Percentiles rank a stretch among this genome's conserved stretches.
Evolutionary conservation across 75 land plant genomes (phyloP).

Genomic region (Cryptomeria japonica): DNA sequence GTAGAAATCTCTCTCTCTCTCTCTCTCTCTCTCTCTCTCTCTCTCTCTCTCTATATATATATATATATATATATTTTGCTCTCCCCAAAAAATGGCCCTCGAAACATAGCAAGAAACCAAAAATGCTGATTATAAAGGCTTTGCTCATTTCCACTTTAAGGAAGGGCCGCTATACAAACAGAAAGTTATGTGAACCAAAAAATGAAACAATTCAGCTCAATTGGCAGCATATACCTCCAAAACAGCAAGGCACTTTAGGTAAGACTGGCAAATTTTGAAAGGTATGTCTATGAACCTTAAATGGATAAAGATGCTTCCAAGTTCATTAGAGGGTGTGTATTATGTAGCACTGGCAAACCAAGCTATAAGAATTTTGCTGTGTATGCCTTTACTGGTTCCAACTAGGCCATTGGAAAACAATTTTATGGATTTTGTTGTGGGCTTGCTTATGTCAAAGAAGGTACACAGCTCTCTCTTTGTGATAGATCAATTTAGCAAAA

Average conservation of each 20-base stretch:
- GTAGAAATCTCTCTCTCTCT: no score
- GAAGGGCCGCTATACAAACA: neutral
- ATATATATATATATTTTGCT: no score
- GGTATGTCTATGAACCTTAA: neutral
- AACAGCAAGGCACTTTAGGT: neutral
- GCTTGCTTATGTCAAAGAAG: neutral
- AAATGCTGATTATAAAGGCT: neutral
- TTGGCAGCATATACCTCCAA: neutral
- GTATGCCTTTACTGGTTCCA: neutral
- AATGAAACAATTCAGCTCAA: neutral
- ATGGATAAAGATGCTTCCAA: neutral
- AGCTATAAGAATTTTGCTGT: neutral
- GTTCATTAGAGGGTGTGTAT: neutral
- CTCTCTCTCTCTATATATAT: no score
- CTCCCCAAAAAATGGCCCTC: no score
- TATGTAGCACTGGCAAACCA: neutral
- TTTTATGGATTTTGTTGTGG: neutral
- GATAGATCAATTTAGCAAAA: neutral
- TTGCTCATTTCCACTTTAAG: neutral
- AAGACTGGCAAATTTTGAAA: neutral
- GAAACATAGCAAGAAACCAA: neutral
- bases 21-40: no score
- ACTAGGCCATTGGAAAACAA: neutral
- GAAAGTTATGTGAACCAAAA: neutral
- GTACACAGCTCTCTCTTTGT: neutral